These are phyloP conservation scores for Colletotrichum magnum DNA, from an alignment of 2,329 filamentous ascomycete genomes.

Conservation along the genomic window DNA sequence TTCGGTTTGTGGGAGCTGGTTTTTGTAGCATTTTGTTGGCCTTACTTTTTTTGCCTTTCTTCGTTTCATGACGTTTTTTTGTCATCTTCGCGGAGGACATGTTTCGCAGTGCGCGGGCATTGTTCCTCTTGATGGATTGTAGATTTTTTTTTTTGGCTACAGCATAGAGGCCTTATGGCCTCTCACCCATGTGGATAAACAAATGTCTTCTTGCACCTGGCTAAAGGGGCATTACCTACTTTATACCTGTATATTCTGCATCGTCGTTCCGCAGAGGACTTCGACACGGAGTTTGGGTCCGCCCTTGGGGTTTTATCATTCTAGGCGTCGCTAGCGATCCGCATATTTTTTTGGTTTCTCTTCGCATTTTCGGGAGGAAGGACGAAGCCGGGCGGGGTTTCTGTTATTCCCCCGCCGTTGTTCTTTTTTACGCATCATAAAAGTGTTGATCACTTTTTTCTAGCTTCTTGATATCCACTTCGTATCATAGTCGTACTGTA, in stretches of 20 bases:
- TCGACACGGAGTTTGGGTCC: slow-evolving; percentile 7
- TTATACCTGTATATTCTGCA: slow-evolving; percentile 8
- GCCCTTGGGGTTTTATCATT: neutral
- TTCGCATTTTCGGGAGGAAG: neutral
- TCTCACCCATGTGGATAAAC: slow-evolving; percentile 10
- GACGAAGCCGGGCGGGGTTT: slow-evolving; percentile 23
- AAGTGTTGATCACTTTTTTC: slow-evolving; percentile 35
- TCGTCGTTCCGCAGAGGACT: neutral
- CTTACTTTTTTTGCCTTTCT: neutral
- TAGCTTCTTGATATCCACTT: slow-evolving; percentile 21
- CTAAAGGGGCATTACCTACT: neutral
- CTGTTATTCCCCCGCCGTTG: too few relatives aligned
- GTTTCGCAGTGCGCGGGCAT: slow-evolving; percentile 39
- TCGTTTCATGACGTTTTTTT: slow-evolving; percentile 1
- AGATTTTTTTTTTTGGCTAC: slow-evolving; percentile 9
- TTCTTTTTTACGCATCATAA: neutral
- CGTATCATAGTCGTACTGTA: slow-evolving; percentile 30
- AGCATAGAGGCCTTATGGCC: slow-evolving; percentile 5
- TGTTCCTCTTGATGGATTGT: slow-evolving; percentile 7
- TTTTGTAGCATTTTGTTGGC: slow-evolving; percentile 26
- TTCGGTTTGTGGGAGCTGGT: slow-evolving; percentile 27
- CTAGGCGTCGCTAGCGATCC: slow-evolving; percentile 34
- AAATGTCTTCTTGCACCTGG: slow-evolving; percentile 16
- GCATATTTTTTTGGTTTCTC: slow-evolving; percentile 12
- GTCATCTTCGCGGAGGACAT: neutral